Percentiles rank a stretch among this genome's conserved stretches.
Evolutionary conservation across 495 filamentous ascomycete species (phyloP).

Genomic region (Endocarpon pusillum): DNA sequence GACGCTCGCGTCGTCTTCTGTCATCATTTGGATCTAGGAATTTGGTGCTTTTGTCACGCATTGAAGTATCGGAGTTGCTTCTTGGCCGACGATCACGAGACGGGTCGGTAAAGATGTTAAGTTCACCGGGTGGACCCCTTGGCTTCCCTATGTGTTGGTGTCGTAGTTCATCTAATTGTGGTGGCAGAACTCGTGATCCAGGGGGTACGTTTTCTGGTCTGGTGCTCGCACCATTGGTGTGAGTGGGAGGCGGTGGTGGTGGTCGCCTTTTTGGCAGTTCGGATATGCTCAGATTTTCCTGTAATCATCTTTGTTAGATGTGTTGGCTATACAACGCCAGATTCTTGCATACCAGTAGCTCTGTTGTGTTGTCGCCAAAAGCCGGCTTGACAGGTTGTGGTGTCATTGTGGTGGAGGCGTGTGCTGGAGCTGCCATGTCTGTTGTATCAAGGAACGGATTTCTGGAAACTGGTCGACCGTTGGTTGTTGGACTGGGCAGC

Average conservation of each 20-base stretch:
- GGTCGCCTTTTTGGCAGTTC: not conserved
- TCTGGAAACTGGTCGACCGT: slow-evolving; percentile 58
- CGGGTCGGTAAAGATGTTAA: slow-evolving; percentile 48
- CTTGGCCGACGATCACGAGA: slow-evolving; percentile 40
- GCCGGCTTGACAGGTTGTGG: slow-evolving; percentile 33
- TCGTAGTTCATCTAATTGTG: not conserved
- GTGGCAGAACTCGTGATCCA: not conserved
- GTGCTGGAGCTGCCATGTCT: slow-evolving; percentile 25
- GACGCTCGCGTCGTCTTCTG: slow-evolving; percentile 51
- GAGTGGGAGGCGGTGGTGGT: not conserved
- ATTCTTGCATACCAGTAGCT: slow-evolving; percentile 62
- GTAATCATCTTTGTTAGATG: not conserved
- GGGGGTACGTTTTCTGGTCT: slow-evolving; percentile 5
- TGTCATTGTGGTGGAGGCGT: slow-evolving; percentile 35
- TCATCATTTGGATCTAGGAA: slow-evolving; percentile 57
- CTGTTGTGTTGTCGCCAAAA: slow-evolving; percentile 49
- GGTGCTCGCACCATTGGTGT: not conserved
- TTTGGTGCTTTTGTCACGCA: slow-evolving; percentile 46
- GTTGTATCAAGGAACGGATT: slow-evolving; percentile 84
- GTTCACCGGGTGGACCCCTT: slow-evolving; percentile 2
- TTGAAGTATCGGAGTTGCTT: slow-evolving; percentile 88
- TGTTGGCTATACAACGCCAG: not conserved
- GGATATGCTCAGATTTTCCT: not conserved
- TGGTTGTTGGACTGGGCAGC: slow-evolving; percentile 20
- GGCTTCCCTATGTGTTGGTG: not conserved